These are phyloP conservation scores for Leishmania major DNA, from an alignment of 208 protist species.

Conservation along the genomic window DNA sequence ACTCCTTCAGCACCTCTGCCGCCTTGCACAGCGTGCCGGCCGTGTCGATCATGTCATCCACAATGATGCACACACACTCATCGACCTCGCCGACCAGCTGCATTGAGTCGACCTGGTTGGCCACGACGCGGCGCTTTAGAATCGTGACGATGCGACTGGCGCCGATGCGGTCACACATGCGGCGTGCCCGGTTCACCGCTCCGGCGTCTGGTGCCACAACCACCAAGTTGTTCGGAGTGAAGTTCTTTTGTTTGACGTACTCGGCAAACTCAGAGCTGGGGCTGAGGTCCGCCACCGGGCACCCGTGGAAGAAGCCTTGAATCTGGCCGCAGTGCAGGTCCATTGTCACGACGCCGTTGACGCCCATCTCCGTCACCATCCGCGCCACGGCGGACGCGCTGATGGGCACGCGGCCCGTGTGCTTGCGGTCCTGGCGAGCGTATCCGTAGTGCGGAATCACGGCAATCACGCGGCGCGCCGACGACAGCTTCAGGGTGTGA, in stretches of 20 bases:
- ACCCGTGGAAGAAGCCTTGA: slow-evolving; percentile 96
- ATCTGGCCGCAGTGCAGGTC: slow-evolving; percentile 96
- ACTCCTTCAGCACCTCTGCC: slow-evolving; percentile 93
- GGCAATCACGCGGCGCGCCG: slow-evolving; percentile 89
- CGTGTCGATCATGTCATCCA: slow-evolving; percentile 99
- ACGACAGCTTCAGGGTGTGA: slow-evolving; percentile 92
- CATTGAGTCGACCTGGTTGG: slow-evolving; percentile 93
- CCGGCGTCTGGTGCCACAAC: slow-evolving; percentile 97
- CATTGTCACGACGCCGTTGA: slow-evolving; percentile 93
- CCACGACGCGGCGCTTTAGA: slow-evolving; percentile 94
- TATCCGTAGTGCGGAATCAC: slow-evolving; percentile 97
- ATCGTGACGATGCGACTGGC: slow-evolving; percentile 94
- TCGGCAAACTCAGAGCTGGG: slow-evolving; percentile 86
- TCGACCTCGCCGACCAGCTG: slow-evolving; percentile 96
- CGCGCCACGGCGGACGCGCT: slow-evolving; percentile 94
- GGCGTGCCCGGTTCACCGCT: slow-evolving; percentile 92
- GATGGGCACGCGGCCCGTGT: slow-evolving; percentile 94
- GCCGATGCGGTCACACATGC: slow-evolving; percentile 80
- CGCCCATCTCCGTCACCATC: slow-evolving; percentile 92
- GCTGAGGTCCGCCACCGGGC: slow-evolving; percentile 93
- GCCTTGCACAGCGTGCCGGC: slow-evolving; percentile 95
- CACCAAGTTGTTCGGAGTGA: slow-evolving; percentile 79
- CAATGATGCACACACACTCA: slow-evolving; percentile 94
- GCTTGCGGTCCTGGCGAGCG: slow-evolving; percentile 97
- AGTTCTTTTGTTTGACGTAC: slow-evolving; percentile 78